Evolutionary conservation across 495 filamentous ascomycete species (phyloP), one percentile per base, ranked within the genome.

Genomic region (Penicillium turbatum): DNA sequence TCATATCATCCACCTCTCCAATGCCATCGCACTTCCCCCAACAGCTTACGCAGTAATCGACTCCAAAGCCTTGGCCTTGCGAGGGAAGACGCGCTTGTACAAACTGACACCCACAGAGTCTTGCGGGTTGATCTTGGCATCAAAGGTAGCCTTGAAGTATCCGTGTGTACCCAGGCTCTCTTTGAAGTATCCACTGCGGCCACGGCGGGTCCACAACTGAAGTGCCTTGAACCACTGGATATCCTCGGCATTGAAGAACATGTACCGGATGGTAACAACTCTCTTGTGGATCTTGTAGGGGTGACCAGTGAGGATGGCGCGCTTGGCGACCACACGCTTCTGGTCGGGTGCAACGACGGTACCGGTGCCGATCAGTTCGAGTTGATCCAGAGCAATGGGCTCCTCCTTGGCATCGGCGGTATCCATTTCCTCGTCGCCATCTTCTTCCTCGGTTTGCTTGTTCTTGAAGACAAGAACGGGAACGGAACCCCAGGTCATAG

Each of bases 81-180:
- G 79, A 15, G 92, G 92, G 83, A 88, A 97, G 38, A 96, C 86
- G 39, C 92, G 76, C 83, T 97, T 97, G 70, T 95, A 96, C 67
- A 97, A 64, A 78, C 87, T 92, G 56, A 97, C 87, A 32, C 89
- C 95, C 35, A 98, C 83, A 5, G 90, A 82, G 68, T 98, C 93
- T 71, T 95, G 87, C 5, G 93, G 90, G 71, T 96, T 96, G 68
- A 97, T 89, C 67, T 85, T 88, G 21, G 86, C 90, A 70, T 98
- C 95, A 75, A 98, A 98, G 17, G 87, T 95, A 6, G 92, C 92
- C 81, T 98, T 98, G 78, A 97, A 97, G 76, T 97, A 98, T 43
- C 93, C 93, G 72, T 98, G 93, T 26, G 93, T 98, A 62, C 93
- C 93, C 56, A 98, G 73, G 59, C 85, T 79, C 76, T 98, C 93